Percentiles rank a stretch among this genome's conserved stretches.
phyloP scores from a whole-genome alignment of 345 rosid species.

The Boechera retrofracta region DNA sequence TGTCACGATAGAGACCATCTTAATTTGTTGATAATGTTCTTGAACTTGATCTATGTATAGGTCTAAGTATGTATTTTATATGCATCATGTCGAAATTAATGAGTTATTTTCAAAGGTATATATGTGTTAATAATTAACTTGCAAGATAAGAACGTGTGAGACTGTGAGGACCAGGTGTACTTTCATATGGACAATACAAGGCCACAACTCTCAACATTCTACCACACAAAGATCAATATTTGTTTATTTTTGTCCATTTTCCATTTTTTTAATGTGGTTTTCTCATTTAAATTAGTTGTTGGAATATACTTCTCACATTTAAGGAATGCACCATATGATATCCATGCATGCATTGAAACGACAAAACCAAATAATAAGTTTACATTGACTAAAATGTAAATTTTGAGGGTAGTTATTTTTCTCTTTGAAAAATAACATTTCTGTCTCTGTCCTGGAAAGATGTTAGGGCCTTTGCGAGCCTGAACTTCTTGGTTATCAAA shows the following conservation, averaged over 20 bases:
- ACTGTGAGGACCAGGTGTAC: conserved; percentile 37
- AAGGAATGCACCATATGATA: conserved; percentile 38
- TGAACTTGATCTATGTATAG: background rate
- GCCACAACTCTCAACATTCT: conserved; percentile 37
- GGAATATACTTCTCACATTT: conserved; percentile 44
- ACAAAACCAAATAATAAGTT: conserved; percentile 34
- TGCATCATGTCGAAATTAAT: conserved; percentile 28
- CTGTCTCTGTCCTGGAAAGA: no score
- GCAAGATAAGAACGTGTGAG: conserved; percentile 26
- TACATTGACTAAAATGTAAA: conserved; percentile 25
- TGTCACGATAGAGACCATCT: conserved; percentile 21
- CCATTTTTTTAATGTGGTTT: background rate
- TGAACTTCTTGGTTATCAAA: no score
- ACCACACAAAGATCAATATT: conserved; percentile 33
- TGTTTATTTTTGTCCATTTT: background rate
- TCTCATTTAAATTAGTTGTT: conserved; percentile 42
- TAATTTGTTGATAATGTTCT: background rate
- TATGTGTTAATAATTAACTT: conserved; percentile 25
- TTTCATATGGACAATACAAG: conserved; percentile 37
- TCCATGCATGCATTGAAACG: conserved; percentile 46
- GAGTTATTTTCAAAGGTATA: conserved; percentile 32
- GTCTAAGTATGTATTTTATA: conserved; percentile 12
- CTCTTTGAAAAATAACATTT: accelerated
- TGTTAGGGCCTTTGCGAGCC: no score
- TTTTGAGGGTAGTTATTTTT: background rate